These are phyloP conservation scores for Rugonectria rugulosa DNA, from an alignment of 2,329 filamentous ascomycete species.

Conservation along the genomic window DNA sequence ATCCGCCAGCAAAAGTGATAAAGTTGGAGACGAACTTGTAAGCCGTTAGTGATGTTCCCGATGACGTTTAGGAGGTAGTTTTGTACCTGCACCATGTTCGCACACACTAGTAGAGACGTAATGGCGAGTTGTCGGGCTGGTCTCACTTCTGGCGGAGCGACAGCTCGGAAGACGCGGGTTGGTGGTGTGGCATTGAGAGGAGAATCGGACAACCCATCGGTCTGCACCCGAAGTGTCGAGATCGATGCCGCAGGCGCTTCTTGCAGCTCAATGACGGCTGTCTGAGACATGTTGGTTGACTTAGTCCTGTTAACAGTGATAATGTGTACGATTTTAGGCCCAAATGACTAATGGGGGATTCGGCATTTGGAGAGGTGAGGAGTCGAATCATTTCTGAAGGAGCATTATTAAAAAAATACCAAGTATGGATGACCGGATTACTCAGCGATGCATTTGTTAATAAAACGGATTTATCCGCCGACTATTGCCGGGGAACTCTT, in stretches of 20 bases:
- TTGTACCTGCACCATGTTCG: constrained; percentile 13
- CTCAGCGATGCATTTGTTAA: no score
- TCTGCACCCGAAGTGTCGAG: background rate
- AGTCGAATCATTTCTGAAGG: no score
- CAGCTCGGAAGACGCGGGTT: constrained; percentile 9
- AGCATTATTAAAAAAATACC: no score
- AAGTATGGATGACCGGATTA: no score
- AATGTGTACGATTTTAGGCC: no score
- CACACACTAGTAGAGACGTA: constrained; percentile 11
- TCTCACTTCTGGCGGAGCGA: background rate
- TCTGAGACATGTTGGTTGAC: constrained; percentile 18
- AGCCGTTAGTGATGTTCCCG: background rate
- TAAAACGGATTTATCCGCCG: no score
- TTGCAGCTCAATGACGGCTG: constrained; percentile 11
- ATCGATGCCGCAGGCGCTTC: background rate
- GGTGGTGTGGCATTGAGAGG: background rate
- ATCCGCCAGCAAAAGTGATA: constrained; percentile 9
- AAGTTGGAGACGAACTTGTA: constrained; percentile 15
- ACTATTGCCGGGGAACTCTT: no score
- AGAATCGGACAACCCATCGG: background rate
- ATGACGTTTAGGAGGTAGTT: background rate
- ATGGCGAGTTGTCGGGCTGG: background rate
- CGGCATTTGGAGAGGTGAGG: no score
- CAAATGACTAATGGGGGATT: no score
- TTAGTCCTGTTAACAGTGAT: no score